A percentile compares a stretch with the other conserved stretches of the same genome.
Conservation (phyloP, 352 stramenopile species). For the Elongisporangium senticosum region DNA sequence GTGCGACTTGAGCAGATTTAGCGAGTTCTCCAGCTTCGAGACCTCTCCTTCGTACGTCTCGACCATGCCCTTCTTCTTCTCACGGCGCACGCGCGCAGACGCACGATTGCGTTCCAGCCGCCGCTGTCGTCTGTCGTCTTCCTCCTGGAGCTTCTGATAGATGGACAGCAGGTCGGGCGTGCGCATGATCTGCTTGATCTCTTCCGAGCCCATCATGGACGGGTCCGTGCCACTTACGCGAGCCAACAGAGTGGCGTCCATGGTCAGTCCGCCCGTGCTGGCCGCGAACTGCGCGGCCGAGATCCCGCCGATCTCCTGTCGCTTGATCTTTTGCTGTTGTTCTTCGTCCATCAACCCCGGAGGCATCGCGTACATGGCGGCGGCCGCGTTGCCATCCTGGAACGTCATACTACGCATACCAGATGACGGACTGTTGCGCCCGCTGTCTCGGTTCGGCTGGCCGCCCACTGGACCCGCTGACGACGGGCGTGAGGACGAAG, state of each 20-base stretch:
- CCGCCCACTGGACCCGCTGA: not conserved
- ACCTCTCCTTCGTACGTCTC: slow-evolving; percentile 84
- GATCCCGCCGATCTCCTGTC: slow-evolving; percentile 42
- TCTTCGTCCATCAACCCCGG: slow-evolving; percentile 8
- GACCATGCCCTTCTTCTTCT: slow-evolving; percentile 88
- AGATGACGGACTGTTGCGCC: slow-evolving; percentile 39
- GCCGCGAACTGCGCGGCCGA: slow-evolving; percentile 79
- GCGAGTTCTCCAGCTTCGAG: slow-evolving; percentile 80
- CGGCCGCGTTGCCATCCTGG: slow-evolving; percentile 22
- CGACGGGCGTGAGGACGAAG: not conserved
- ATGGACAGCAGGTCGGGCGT: slow-evolving; percentile 78
- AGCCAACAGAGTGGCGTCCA: slow-evolving; percentile 74
- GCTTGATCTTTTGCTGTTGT: slow-evolving; percentile 34
- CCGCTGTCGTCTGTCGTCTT: slow-evolving; percentile 74
- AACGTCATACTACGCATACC: slow-evolving; percentile 63
- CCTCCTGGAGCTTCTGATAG: slow-evolving; percentile 85
- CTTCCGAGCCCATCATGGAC: slow-evolving; percentile 68
- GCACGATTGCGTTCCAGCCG: slow-evolving; percentile 76
- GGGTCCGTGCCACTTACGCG: slow-evolving; percentile 77
- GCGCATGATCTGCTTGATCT: slow-evolving; percentile 88
- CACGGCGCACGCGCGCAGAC: slow-evolving; percentile 70
- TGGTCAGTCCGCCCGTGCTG: slow-evolving; percentile 65
- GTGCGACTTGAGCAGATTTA: slow-evolving; percentile 76
- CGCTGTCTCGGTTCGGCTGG: slow-evolving; percentile 7
- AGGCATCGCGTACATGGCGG: slow-evolving; percentile 16